Conservation (phyloP, 2,329 filamentous ascomycete genomes). For the Talaromyces islandicus region DNA sequence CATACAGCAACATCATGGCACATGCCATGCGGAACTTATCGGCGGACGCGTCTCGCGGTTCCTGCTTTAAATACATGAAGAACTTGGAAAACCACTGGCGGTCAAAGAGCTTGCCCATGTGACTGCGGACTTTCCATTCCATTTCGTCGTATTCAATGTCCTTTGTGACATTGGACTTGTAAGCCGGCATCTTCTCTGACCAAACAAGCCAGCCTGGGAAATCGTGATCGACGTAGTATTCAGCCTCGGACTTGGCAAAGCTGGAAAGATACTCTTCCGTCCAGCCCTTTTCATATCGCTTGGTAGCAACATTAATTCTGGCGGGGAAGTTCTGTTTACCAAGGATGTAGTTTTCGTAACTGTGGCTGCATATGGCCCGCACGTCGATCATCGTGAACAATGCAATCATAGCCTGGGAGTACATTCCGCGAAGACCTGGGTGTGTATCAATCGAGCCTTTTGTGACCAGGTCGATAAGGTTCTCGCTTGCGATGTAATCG, state of each 20-base stretch:
- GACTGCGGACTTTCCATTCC: constrained; percentile 66
- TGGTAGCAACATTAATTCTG: constrained; percentile 67
- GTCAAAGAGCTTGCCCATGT: constrained; percentile 75
- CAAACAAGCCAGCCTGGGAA: constrained; percentile 96
- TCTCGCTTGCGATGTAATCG: constrained; percentile 72
- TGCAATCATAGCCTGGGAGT: constrained; percentile 70
- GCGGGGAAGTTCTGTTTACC: constrained; percentile 74
- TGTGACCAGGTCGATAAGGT: constrained; percentile 77
- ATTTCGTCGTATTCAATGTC: constrained; percentile 73
- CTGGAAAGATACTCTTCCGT: constrained; percentile 70
- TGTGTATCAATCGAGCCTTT: constrained; percentile 84
- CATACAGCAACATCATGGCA: constrained; percentile 78
- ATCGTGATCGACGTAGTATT: constrained; percentile 88
- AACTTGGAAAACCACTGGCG: constrained; percentile 80
- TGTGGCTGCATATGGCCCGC: constrained; percentile 76
- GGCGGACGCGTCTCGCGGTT: constrained; percentile 72
- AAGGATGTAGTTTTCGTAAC: constrained; percentile 78
- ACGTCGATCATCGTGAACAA: constrained; percentile 84
- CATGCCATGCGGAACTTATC: constrained; percentile 89
- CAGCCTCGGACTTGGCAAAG: constrained; percentile 70
- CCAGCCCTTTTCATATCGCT: constrained; percentile 68
- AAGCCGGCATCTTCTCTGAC: constrained; percentile 80
- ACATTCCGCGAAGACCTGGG: constrained; percentile 74
- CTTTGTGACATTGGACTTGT: constrained; percentile 60
- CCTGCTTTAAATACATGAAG: constrained; percentile 93